Base-by-base conservation (phyloP, 2,329 filamentous ascomycete genomes). In the Onygenales sp. region DNA sequence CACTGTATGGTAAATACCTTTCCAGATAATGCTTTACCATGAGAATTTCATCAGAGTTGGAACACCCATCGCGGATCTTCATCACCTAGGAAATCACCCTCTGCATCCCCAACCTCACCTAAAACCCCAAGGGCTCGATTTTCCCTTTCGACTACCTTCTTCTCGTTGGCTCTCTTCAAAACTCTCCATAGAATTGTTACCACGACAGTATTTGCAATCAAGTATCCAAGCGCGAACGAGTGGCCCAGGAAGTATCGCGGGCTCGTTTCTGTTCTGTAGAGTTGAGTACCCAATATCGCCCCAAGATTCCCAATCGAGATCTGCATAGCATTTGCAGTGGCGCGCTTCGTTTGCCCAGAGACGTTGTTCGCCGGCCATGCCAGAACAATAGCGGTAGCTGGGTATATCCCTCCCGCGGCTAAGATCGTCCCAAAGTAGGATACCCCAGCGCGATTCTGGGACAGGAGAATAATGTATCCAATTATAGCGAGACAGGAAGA, bases 301-400 rank as follows among this genome's bases (percentile, higher is more conserved):
- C 84, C 85, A 1, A 85, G 63, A 58, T 87, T 87, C 0, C 84
- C 85, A 49, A 88, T 83, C 8, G 80, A 84, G 54, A 88, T 87
- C 59, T 87, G 84, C 78, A 88, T 81, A 0, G 81, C 85, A 47
- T 84, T 86, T 2, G 81, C 82, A 3, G 83, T 81, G 1, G 81
- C 82, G 0, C 85, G 75, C 66, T 88, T 88, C 0, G 83, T 86
- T 66, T 87, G 83, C 0, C 83, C 83, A 0, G 81, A 83, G 0
- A 88, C 82, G 54, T 88, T 87, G 64, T 85, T 86, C 1, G 84
- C 84, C 0, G 84, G 82, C 84, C 85, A 88, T 1, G 80, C 82
- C 0, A 88, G 71, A 0, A 82, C 78, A 2, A 86, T 75, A 0
- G 83, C 82, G 0, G 70, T 53, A 17, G 76, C 78, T 0, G 84